Conservation (phyloP, 192 early-diverging fungal species). For the Phlyctochytrium planicorne region DNA sequence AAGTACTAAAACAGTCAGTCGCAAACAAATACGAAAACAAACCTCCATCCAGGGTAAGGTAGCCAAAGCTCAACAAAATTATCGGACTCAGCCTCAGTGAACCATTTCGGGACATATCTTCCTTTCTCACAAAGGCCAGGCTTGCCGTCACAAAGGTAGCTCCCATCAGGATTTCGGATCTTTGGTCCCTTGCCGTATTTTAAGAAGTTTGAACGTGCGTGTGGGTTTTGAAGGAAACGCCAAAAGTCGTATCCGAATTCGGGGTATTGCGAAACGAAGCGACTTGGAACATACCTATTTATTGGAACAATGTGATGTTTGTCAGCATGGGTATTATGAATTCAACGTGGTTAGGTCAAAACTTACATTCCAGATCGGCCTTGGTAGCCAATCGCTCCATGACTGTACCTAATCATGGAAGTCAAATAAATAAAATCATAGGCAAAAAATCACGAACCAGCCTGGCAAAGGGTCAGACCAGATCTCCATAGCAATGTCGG, state of each 20-base stretch:
- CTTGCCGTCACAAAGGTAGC: neutral
- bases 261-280: slow-evolving; percentile 14
- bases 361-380: slow-evolving; percentile 18
- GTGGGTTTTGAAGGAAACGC: slow-evolving; percentile 19
- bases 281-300: slow-evolving; percentile 22
- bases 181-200: neutral
- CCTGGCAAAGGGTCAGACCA: neutral
- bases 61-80: neutral
- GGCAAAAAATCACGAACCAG: neutral
- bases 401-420: neutral
- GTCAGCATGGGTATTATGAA: too few relatives aligned
- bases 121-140: neutral
- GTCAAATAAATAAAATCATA: neutral
- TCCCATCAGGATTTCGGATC: neutral
- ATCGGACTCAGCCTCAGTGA: neutral
- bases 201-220: neutral
- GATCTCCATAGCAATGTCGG: neutral
- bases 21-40: too few relatives aligned
- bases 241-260: slow-evolving; percentile 21
- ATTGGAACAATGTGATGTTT: too few relatives aligned
- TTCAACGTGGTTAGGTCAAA: too few relatives aligned
- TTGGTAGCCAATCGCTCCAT: slow-evolving; percentile 13
- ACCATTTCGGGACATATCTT: neutral
- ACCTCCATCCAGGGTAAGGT: neutral
- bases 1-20: too few relatives aligned